Percentiles rank a stretch among this genome's conserved stretches.
Evolutionary conservation across 306 rosid species (phyloP).

Genomic region (Senna siamea): DNA sequence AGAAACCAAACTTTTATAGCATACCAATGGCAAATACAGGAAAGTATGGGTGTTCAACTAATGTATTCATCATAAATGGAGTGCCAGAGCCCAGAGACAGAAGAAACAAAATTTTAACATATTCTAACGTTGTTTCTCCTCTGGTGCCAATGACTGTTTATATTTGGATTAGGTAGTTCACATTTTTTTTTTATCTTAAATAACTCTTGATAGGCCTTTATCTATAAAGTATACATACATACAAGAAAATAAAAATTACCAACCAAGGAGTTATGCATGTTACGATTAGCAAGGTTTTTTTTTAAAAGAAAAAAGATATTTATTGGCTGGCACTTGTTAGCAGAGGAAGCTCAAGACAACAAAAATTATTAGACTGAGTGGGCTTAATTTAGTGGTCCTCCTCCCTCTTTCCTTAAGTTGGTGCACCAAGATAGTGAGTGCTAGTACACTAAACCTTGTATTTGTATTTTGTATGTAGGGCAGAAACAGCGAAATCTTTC

Average conservation of each 20-base stretch:
- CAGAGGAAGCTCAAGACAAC: constrained; percentile 10
- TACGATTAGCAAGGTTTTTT: background rate
- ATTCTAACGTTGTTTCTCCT: too few species aligned
- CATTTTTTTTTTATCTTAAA: constrained; percentile 8
- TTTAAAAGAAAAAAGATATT: constrained; percentile 1
- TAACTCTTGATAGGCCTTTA: background rate
- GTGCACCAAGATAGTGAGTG: constrained; percentile 38
- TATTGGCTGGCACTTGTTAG: constrained; percentile 28
- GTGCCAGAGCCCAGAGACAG: constrained; percentile 18
- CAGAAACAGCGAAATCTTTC: background rate
- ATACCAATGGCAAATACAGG: constrained; percentile 1
- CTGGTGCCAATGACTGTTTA: too few species aligned
- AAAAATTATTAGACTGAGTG: constrained; percentile 4
- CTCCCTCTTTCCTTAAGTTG: constrained; percentile 35
- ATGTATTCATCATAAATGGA: constrained; percentile 18
- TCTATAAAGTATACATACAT: background rate
- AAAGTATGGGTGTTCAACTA: constrained; percentile 16
- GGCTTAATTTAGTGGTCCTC: constrained; percentile 40
- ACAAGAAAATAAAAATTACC: background rate
- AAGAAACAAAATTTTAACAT: too few species aligned
- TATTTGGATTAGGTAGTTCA: too few species aligned
- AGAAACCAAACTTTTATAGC: background rate
- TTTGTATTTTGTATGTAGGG: background rate
- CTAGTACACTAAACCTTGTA: constrained; percentile 13
- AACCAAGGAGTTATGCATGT: background rate